These are phyloP conservation scores for Lipomyces yarrowii DNA, from an alignment of 1,139 yeast species.

Conservation along the genomic window DNA sequence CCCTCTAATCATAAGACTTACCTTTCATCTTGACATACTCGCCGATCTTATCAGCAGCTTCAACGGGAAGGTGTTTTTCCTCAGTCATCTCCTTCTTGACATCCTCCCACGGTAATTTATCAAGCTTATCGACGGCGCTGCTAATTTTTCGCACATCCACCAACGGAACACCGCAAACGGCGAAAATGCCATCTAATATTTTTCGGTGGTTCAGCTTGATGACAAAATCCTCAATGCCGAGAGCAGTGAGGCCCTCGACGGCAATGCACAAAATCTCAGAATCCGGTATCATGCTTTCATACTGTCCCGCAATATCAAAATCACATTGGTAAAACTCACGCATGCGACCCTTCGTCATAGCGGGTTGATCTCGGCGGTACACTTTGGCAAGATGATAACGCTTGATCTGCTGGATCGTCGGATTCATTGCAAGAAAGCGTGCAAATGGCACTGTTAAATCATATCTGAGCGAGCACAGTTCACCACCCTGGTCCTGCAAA, in stretches of 20 bases:
- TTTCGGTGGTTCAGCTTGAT: conserved; percentile 93
- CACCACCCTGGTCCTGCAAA: conserved; percentile 98
- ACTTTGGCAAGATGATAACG: conserved; percentile 97
- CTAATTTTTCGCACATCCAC: conserved; percentile 93
- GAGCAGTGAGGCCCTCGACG: conserved; percentile 78
- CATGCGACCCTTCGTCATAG: conserved; percentile 99
- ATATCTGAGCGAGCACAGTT: conserved; percentile 88
- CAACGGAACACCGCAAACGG: conserved; percentile 90
- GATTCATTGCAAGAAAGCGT: conserved; percentile 92
- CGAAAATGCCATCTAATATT: conserved; percentile 91
- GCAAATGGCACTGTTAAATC: conserved; percentile 98
- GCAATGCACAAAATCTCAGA: conserved; percentile 80
- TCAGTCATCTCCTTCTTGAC: conserved; percentile 89
- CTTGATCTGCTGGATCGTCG: conserved; percentile 75
- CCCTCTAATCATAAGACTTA: background rate
- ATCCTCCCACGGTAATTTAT: conserved; percentile 90
- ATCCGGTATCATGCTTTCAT: conserved; percentile 95
- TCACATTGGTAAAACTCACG: conserved; percentile 99
- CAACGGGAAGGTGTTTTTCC: conserved; percentile 87
- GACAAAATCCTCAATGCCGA: conserved; percentile 87
- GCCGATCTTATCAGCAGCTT: conserved; percentile 90
- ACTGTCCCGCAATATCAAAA: conserved; percentile 90
- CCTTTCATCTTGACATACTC: conserved; percentile 82
- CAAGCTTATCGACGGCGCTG: conserved; percentile 94
- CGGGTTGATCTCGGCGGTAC: conserved; percentile 98